Evolutionary conservation across 140 eudicot genomes (phyloP), one percentile per base, ranked within the genome.

Genomic region (Anethum foeniculum): DNA sequence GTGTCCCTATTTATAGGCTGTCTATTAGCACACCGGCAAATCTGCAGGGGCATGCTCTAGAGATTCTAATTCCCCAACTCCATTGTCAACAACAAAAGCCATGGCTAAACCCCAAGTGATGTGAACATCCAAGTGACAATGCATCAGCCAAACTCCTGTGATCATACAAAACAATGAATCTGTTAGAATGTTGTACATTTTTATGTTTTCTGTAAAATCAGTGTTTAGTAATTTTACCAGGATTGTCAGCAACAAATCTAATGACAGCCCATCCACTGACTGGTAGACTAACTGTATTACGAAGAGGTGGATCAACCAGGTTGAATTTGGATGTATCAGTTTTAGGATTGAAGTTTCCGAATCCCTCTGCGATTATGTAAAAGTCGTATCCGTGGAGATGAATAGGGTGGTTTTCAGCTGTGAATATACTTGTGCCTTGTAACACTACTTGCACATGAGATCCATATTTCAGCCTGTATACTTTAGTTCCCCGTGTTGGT

Each of bases 351-450:
- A 90, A 93, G 83, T 93, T 93, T 14, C 98, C 98, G 67, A 90
- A 94, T 13, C 98, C 98, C 80, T 87, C 91, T 27, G 97, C 98
- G 47, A 94, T 41, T 34, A 91, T 83, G 83, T 88, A 94, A 86
- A 94, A 94, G 81, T 94, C 97, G 82, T 94, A 94, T 58, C 98
- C 98, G 48, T 94, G 97, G 60, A 94, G 96, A 89, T 94, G 98
- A 73, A 94, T 94, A 5, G 98, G 98, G 81, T 94, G 98, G 86
- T 94, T 92, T 79, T 94, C 98, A 18, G 89, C 94, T 0, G 98
- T 87, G 85, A 92, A 88, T 65, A 94, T 92, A 34, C 85, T 90
- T 32, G 98, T 94, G 56, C 97, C 98, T 86, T 94, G 98, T 79
- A 94, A 67, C 62, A 94, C 96, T 9, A 94, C 39, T 80, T 94